A percentile compares a stretch with the other conserved stretches of the same genome.
Evolutionary conservation across 345 rosid genomes (phyloP).

Genomic region (Ceriops tagal): DNA sequence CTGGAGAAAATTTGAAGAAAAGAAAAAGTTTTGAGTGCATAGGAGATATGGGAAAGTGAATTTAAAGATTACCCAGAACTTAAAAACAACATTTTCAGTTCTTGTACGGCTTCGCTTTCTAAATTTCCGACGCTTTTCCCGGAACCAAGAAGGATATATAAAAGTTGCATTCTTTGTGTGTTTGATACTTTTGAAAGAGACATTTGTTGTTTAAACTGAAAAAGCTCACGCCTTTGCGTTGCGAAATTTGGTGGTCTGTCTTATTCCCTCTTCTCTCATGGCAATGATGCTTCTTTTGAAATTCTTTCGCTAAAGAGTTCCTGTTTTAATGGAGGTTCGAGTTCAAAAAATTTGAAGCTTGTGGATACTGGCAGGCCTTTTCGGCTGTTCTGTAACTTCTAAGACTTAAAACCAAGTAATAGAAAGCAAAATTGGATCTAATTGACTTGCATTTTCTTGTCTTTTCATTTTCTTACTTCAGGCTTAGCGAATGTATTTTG

Average conservation of each 20-base stretch:
- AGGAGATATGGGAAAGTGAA: not conserved
- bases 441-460: slow-evolving; percentile 3
- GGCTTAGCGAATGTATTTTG: not conserved
- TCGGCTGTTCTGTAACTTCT: slow-evolving; percentile 10
- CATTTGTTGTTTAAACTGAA: not conserved
- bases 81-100: not conserved
- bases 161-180: not conserved
- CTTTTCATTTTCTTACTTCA: not conserved
- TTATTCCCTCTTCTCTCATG: not conserved
- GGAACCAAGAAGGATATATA: not conserved
- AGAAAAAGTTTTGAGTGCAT: not conserved
- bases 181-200: not conserved
- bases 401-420: not conserved
- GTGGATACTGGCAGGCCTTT: slow-evolving; percentile 6
- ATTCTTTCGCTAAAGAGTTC: not conserved
- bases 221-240: not conserved
- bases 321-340: slow-evolving; percentile 6
- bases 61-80: not conserved
- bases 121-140: slow-evolving; percentile 1
- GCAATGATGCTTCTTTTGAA: slow-evolving; percentile 31
- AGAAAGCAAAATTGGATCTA: slow-evolving; percentile 27
- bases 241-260: not conserved
- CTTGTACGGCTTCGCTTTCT: not conserved
- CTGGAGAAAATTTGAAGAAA: not conserved
- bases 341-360: slow-evolving; percentile 28